Base-by-base conservation (phyloP, 2,329 filamentous ascomycete genomes). In the Colletotrichum eremochloae region DNA sequence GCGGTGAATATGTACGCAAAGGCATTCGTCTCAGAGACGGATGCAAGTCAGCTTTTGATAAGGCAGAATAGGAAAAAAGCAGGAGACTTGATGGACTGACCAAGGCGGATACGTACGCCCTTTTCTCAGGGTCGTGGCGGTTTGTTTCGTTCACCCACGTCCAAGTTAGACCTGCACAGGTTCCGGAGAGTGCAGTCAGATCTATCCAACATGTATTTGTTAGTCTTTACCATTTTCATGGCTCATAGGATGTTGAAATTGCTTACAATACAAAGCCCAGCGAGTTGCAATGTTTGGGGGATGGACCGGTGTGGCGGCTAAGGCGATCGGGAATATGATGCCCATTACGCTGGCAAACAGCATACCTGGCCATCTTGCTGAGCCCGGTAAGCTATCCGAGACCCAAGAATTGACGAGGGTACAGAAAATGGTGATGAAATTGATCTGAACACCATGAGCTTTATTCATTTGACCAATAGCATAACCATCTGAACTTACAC, bases 1-100 rank as follows among this genome's bases (percentile, higher is more conserved):
- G 78, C 77, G n/a, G 75, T 75, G 69, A 79, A 79, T 14, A 78
- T 78, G 62, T 76, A 79, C 18, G 77, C 76, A 20, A 78, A 78
- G 0, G 76, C 76, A 36, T 78, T 79, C 77, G 79, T 79, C 76
- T 78, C n/a, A 12, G 24, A 48, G 24, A 1, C 1, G 4, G 0
- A 12, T 11, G 4, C 9, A 5, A 9, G n/a, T 63, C n/a, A 63
- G 60, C 14, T 38, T 36, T 12, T 20, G 6, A 15, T 6, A 15
- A 0, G 20, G 2, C 20, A 11, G 6, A 4, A 48, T 3, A 18
- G 8, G 1, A 9, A 4, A 11, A 9, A 5, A 24, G 9, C 14
- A 33, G 14, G 3, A 8, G 8, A 2, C 14, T 44, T 42, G 8
- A 36, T n/a, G 24, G 7, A 71, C 68, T 31, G 5, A 78, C 76